These are phyloP conservation scores for Stephanodiscus triporus DNA, from an alignment of 108 stramenopile species.

Conservation along the genomic window DNA sequence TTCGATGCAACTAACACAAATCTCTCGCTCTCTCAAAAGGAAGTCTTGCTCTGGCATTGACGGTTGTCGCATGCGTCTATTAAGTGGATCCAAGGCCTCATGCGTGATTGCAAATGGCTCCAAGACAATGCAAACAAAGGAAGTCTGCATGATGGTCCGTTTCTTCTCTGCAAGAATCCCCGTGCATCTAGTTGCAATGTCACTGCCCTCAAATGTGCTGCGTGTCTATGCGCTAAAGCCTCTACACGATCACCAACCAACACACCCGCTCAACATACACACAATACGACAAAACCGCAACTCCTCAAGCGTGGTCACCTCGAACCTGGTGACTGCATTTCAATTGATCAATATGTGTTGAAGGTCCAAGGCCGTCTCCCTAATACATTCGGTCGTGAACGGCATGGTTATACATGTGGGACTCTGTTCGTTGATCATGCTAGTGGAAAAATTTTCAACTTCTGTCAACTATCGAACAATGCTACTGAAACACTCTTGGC, in stretches of 20 bases:
- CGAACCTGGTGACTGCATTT: slow-evolving; percentile 44
- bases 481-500: slow-evolving; percentile 46
- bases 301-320: slow-evolving; percentile 14
- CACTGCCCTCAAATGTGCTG: slow-evolving; percentile 3
- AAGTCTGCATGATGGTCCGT: not conserved
- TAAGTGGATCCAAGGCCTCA: not conserved
- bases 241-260: not conserved
- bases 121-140: not conserved
- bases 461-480: slow-evolving; percentile 27
- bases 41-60: slow-evolving; percentile 19
- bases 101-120: not conserved
- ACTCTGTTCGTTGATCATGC: slow-evolving; percentile 57
- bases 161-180: not conserved
- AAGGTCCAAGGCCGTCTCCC: slow-evolving; percentile 37
- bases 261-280: not conserved
- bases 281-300: not conserved
- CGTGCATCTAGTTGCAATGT: not conserved
- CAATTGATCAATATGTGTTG: slow-evolving; percentile 47
- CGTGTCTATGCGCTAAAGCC: not conserved
- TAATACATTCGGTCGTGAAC: slow-evolving; percentile 40
- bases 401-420: slow-evolving; percentile 31
- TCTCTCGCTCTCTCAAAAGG: slow-evolving; percentile 45
- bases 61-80: slow-evolving; percentile 5
- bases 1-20: slow-evolving; percentile 41
- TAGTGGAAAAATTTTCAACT: slow-evolving; percentile 14